phyloP scores from a whole-genome alignment of 2,329 filamentous ascomycete genomes.

The Exserohilum turcica region DNA sequence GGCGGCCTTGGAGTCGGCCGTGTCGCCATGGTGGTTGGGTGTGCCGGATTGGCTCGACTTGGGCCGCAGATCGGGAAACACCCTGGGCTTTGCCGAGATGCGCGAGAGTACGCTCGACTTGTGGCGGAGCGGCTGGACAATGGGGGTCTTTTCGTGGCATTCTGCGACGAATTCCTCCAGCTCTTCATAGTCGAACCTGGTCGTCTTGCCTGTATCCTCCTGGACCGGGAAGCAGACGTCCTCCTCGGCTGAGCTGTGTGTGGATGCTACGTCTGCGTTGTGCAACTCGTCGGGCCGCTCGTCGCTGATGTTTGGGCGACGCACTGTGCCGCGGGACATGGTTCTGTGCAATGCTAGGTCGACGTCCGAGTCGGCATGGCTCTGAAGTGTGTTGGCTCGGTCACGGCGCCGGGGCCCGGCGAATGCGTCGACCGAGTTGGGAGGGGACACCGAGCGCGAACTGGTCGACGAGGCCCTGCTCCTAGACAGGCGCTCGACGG shows the following conservation, averaged over 20 bases:
- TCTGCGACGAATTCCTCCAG: slow-evolving; percentile 87
- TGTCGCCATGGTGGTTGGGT: slow-evolving; percentile 46
- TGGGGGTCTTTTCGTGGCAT: slow-evolving; percentile 54
- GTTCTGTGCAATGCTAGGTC: slow-evolving; percentile 70
- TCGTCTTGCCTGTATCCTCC: slow-evolving; percentile 72
- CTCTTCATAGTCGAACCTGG: slow-evolving; percentile 88
- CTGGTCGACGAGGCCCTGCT: slow-evolving; percentile 58
- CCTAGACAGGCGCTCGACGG: slow-evolving; percentile 41
- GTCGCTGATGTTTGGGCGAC: slow-evolving; percentile 64
- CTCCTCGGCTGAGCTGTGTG: slow-evolving; percentile 76
- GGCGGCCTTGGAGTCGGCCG: slow-evolving; percentile 33
- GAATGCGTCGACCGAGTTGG: slow-evolving; percentile 97
- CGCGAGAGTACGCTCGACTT: slow-evolving; percentile 42
- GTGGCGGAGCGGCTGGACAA: slow-evolving; percentile 49
- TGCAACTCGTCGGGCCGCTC: slow-evolving; percentile 63
- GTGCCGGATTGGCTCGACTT: slow-evolving; percentile 41
- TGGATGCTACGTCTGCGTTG: slow-evolving; percentile 65
- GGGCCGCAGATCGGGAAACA: slow-evolving; percentile 68
- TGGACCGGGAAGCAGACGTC: slow-evolving; percentile 88
- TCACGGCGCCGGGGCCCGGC: slow-evolving; percentile 86
- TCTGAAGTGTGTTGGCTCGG: slow-evolving; percentile 70
- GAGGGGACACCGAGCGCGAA: slow-evolving; percentile 78
- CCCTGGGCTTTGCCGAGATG: slow-evolving; percentile 57
- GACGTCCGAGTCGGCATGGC: slow-evolving; percentile 56
- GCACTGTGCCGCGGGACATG: slow-evolving; percentile 69